A percentile compares a stretch with the other conserved stretches of the same genome.
Evolutionary conservation across 257 asterid genomes (phyloP).

Genomic region (Solanum clarkiae): DNA sequence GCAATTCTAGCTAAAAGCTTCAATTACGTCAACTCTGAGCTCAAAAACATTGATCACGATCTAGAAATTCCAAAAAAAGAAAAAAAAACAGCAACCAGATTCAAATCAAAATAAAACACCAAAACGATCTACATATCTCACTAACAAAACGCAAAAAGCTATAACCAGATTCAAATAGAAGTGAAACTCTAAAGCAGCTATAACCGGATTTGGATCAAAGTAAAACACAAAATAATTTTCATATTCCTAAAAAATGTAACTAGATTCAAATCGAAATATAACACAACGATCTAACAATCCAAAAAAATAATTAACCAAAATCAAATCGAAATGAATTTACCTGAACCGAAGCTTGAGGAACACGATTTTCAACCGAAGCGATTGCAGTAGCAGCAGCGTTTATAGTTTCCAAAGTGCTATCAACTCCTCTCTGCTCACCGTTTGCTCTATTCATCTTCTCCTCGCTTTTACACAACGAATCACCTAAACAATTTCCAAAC

Average conservation of each 20-base stretch:
- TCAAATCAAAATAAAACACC: background rate
- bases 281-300: background rate
- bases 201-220: background rate
- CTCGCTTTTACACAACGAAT: background rate
- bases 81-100: background rate
- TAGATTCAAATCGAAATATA: background rate
- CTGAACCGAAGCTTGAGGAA: slow-evolving; percentile 10
- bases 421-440: slow-evolving; percentile 18
- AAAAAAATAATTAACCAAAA: background rate
- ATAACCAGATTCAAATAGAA: background rate
- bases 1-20: background rate
- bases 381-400: slow-evolving; percentile 94
- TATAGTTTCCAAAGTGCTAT: slow-evolving; percentile 56
- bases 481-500: background rate
- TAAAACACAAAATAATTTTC: background rate
- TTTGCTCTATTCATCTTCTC: slow-evolving; percentile 7
- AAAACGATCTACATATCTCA: background rate
- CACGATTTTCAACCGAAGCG: slow-evolving; percentile 57
- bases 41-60: background rate
- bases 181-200: background rate
- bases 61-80: background rate
- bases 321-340: background rate
- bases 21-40: background rate
- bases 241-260: background rate
- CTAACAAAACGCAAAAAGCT: background rate